phyloP scores from a whole-genome alignment of 345 rosid species.

The Draba incana region DNA sequence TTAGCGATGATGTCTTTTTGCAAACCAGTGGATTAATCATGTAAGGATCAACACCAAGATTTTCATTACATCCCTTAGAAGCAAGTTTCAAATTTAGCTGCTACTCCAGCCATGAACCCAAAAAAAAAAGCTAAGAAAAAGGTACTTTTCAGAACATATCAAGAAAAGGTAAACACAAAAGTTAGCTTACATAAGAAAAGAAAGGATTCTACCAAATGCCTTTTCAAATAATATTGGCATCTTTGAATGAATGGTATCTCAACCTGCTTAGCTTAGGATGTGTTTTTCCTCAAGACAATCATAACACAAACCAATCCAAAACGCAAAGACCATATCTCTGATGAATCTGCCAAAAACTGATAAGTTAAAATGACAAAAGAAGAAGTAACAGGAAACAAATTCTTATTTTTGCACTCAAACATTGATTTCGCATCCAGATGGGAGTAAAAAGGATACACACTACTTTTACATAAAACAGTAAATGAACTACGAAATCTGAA shows the following conservation, averaged over 20 bases:
- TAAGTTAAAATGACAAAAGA: not conserved
- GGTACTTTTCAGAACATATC: no score
- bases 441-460: constrained; percentile 18
- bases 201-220: constrained; percentile 35
- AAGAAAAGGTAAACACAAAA: no score
- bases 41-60: constrained; percentile 37
- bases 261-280: not conserved
- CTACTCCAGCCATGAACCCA: no score
- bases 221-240: constrained; percentile 62
- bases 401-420: constrained; percentile 23
- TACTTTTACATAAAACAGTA: not conserved
- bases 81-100: constrained; percentile 46
- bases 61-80: constrained; percentile 72
- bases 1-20: not conserved
- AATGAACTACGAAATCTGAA: constrained; percentile 12
- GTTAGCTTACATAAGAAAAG: no score
- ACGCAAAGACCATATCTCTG: not conserved
- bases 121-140: no score
- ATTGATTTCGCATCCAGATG: constrained; percentile 13
- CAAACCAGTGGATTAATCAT: no score
- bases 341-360: not conserved
- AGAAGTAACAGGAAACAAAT: constrained; percentile 2
- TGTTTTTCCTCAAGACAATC: not conserved
- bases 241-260: constrained; percentile 76
- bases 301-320: not conserved